Evolutionary conservation across 805 yeast species (phyloP).

Genomic region (Lipomyces kockii): DNA sequence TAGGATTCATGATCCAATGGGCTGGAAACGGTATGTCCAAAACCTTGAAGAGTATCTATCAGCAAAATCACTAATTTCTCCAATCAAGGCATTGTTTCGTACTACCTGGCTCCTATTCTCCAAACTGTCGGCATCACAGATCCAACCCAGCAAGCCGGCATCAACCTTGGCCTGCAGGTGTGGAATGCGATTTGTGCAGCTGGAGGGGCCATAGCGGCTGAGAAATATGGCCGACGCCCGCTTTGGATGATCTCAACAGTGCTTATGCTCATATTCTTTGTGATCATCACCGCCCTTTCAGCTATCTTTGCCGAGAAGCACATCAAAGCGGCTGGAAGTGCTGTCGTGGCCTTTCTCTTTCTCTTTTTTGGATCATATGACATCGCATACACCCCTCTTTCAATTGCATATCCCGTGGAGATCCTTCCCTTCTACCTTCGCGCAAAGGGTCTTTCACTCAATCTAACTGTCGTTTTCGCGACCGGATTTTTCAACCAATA

Average conservation of each 20-base stretch:
- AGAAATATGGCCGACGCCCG: conserved; percentile 38
- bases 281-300: conserved; percentile 54
- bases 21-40: conserved; percentile 52
- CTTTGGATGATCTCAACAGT: conserved; percentile 43
- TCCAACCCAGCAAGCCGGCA: conserved; percentile 51
- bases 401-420: conserved; percentile 47
- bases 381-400: conserved; percentile 43
- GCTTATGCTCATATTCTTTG: conserved; percentile 49
- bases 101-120: conserved; percentile 58
- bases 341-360: conserved; percentile 58
- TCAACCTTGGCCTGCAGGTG: conserved; percentile 58
- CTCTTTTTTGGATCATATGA: conserved; percentile 48
- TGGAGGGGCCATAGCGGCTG: conserved; percentile 33
- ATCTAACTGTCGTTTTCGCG: conserved; percentile 8
- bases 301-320: conserved; percentile 41
- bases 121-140: conserved; percentile 59
- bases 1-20: conserved; percentile 51
- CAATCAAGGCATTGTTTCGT: conserved; percentile 50
- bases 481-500: conserved; percentile 40
- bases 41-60: too few relatives aligned
- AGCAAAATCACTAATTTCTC: too few relatives aligned
- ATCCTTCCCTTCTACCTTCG: conserved; percentile 41
- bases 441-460: conserved; percentile 48
- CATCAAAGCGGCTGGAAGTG: conserved; percentile 44
- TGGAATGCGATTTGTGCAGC: conserved; percentile 48